Conservation (phyloP, 495 filamentous ascomycete genomes). For the Xylaria acuta region DNA sequence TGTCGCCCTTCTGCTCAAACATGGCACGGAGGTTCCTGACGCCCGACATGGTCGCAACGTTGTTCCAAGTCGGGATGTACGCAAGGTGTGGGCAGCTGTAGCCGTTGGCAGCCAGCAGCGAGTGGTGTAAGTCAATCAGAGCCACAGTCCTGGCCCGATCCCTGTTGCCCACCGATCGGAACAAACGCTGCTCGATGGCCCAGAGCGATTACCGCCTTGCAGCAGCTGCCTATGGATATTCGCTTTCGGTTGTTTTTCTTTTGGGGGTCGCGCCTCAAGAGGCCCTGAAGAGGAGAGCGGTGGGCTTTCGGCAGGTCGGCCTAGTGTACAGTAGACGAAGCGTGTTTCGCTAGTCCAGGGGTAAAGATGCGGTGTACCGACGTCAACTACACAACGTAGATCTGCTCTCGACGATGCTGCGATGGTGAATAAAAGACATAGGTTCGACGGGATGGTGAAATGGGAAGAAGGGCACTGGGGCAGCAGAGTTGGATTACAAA, state of each 20-base stretch:
- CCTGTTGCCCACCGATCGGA: conserved; percentile 14
- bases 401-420: not conserved
- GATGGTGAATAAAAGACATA: conserved; percentile 24
- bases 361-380: conserved; percentile 13
- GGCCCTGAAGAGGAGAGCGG: not conserved
- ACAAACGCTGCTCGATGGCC: conserved; percentile 16
- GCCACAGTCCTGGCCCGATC: not conserved
- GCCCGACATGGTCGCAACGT: conserved; percentile 52
- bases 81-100: conserved; percentile 26
- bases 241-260: not conserved
- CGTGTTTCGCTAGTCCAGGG: conserved; percentile 28
- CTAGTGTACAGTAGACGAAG: conserved; percentile 12
- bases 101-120: conserved; percentile 3
- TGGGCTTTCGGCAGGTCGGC: not conserved
- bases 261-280: not conserved
- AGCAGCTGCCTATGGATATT: not conserved
- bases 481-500: conserved; percentile 10
- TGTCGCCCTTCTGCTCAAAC: conserved; percentile 75
- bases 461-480: not conserved
- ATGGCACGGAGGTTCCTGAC: conserved; percentile 79
- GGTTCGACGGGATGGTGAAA: not conserved
- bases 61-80: not conserved
- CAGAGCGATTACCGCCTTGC: not conserved
- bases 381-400: conserved; percentile 10
- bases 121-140: conserved; percentile 3